Evolutionary conservation across 768 basidiomycete genomes (phyloP).

Genomic region (Leccinum uliginosum): DNA sequence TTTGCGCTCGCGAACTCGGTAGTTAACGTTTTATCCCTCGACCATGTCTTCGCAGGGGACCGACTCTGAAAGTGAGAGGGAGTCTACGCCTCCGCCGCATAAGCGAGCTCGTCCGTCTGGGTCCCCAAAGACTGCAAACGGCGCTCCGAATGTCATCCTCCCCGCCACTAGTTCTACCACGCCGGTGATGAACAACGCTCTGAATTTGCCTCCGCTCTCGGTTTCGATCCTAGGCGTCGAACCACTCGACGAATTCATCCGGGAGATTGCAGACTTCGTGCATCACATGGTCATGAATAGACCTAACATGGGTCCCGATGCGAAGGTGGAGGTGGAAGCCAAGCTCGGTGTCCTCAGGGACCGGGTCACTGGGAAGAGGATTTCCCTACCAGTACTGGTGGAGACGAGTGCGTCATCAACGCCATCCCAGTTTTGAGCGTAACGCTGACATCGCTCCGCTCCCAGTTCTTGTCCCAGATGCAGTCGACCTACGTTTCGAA

Average conservation of each 20-base stretch:
- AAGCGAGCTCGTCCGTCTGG: slow-evolving; percentile 38
- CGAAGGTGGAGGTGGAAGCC: slow-evolving; percentile 79
- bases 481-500: slow-evolving; percentile 70
- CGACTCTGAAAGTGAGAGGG: slow-evolving; percentile 27
- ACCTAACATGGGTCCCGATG: slow-evolving; percentile 46
- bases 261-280: slow-evolving; percentile 86
- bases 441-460: slow-evolving; percentile 1
- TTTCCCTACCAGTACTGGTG: slow-evolving; percentile 68
- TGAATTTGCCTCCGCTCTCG: slow-evolving; percentile 57
- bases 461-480: slow-evolving; percentile 65
- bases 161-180: slow-evolving; percentile 8
- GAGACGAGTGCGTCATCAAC: slow-evolving; percentile 69
- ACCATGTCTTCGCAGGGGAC: slow-evolving; percentile 28
- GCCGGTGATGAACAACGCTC: slow-evolving; percentile 24
- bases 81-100: slow-evolving; percentile 26
- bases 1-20: neutral
- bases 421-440: neutral
- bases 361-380: slow-evolving; percentile 46
- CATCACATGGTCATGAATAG: slow-evolving; percentile 62
- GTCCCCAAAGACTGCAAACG: slow-evolving; percentile 22
- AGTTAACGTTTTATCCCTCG: slow-evolving; percentile 5
- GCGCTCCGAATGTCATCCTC: slow-evolving; percentile 21
- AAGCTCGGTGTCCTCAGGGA: slow-evolving; percentile 80
- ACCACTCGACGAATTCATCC: slow-evolving; percentile 90
- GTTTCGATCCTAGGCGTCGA: slow-evolving; percentile 84